Evolutionary conservation across 257 asterid genomes (phyloP).

Genomic region (Jasminum sambac): DNA sequence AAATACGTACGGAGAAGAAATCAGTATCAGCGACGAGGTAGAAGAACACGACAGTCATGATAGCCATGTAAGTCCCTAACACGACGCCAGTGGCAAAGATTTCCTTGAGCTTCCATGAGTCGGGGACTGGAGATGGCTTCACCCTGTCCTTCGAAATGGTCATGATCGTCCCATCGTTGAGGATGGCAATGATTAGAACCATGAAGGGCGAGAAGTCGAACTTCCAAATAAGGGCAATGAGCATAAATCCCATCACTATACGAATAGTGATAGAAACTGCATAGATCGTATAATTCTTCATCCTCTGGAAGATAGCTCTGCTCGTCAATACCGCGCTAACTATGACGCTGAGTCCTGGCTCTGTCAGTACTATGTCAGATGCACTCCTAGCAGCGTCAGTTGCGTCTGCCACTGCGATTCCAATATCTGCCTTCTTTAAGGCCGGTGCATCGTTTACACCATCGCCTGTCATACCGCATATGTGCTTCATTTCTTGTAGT

Average conservation of each 20-base stretch:
- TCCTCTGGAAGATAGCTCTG: slow-evolving; percentile 90
- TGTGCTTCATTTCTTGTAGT: slow-evolving; percentile 78
- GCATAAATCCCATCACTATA: slow-evolving; percentile 87
- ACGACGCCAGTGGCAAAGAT: slow-evolving; percentile 86
- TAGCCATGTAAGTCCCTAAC: slow-evolving; percentile 80
- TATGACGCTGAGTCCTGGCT: slow-evolving; percentile 88
- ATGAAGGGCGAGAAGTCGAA: slow-evolving; percentile 93
- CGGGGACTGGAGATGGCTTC: slow-evolving; percentile 89
- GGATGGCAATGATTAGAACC: slow-evolving; percentile 83
- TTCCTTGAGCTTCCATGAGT: slow-evolving; percentile 91
- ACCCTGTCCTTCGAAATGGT: slow-evolving; percentile 87
- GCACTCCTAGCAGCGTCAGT: slow-evolving; percentile 90
- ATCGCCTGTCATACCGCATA: slow-evolving; percentile 91
- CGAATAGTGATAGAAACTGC: slow-evolving; percentile 91
- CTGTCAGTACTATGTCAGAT: slow-evolving; percentile 82
- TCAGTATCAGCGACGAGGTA: slow-evolving; percentile 71
- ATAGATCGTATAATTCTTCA: slow-evolving; percentile 87
- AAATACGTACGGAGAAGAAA: slow-evolving; percentile 51
- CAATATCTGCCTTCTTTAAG: slow-evolving; percentile 80
- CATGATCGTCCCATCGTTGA: slow-evolving; percentile 94
- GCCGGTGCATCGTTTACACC: slow-evolving; percentile 97
- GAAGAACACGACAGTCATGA: slow-evolving; percentile 79
- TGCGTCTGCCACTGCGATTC: slow-evolving; percentile 91
- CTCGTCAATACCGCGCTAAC: slow-evolving; percentile 85
- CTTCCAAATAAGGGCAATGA: slow-evolving; percentile 83